Evolutionary conservation across 441 rosid genomes (phyloP), one percentile per base, ranked within the genome.

Genomic region (Breynia disticha): DNA sequence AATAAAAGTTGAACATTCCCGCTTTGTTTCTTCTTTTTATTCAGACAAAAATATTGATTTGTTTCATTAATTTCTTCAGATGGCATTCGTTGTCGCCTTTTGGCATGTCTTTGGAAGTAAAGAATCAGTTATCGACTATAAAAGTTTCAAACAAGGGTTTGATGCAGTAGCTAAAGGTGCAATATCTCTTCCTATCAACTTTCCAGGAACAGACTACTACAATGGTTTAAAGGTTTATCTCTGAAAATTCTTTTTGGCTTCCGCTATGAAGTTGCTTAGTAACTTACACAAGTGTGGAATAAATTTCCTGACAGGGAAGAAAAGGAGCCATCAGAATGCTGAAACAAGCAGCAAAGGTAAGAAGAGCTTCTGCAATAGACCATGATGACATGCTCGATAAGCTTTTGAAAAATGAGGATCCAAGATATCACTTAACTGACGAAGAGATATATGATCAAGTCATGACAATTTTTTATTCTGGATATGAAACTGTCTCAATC

Each of bases 401-500:
- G 19, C 72, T 83, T 52, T 46, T 83, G 58, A 73, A 60, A 28
- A 56, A 58, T 28, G 74, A 78, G 46, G 83, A 72, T 16, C 28
- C 66, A 52, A 71, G 67, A 42, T 67, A 76, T 53, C 47, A 11
- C 1, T 59, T 77, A 47, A 69, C 46, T 15, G 87, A 80, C 48
- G 71, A 70, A 32, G 78, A 78, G 62, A 71, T 75, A 37, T n/a
- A 75, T 13, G 87, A 79, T 62, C 90, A 75, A 63, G 52, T 77
- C n/a, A 82, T 83, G 19, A 61, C 84, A 24, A 69, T 83, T 37
- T 22, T 73, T 32, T 67, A 78, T 56, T 79, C 90, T 3, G 83
- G 87, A 21, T 80, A 65, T 35, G 90, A 83, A 60, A 83, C 83
- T 16, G 81, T 80, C 41, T 83, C 87, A 13, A 70, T 75, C 9